phyloP scores from a whole-genome alignment of 495 filamentous ascomycete species.

The Podospora appendiculata region DNA sequence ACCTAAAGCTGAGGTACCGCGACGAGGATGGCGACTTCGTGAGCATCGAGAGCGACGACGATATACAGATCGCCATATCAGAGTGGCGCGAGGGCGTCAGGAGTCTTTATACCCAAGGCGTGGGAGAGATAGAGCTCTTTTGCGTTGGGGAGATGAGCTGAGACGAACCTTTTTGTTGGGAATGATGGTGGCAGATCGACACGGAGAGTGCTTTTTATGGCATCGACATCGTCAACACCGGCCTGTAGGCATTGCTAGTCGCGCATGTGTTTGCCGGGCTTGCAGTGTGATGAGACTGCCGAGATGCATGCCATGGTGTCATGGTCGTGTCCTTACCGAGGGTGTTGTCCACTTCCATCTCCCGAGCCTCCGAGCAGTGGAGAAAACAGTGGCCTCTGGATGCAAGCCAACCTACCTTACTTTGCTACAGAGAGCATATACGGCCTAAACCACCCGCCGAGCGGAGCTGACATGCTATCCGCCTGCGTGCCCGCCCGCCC shows the following conservation, averaged over 20 bases:
- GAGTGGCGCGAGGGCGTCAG: conserved; percentile 78
- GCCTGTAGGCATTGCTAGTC: no score
- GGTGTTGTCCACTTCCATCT: no score
- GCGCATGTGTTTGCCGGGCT: no score
- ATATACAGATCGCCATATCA: conserved; percentile 87
- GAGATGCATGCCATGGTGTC: neutral
- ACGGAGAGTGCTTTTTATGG: neutral
- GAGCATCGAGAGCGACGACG: conserved; percentile 88
- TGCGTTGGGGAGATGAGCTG: conserved; percentile 34
- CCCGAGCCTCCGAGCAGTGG: no score
- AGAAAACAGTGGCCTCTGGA: no score
- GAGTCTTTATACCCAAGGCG: conserved; percentile 52
- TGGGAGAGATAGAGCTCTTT: conserved; percentile 81
- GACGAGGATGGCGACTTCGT: conserved; percentile 93
- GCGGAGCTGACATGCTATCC: no score
- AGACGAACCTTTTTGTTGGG: neutral
- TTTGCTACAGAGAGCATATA: no score
- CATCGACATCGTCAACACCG: neutral
- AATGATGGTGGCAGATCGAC: no score
- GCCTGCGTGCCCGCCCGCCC: no score
- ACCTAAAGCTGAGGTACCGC: conserved; percentile 75
- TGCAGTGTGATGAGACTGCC: no score
- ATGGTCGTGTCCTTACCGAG: neutral
- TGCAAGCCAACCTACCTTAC: no score
- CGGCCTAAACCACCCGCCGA: no score